Evolutionary conservation across 768 basidiomycete genomes (phyloP).

Genomic region (Omphalotus guepiniiformis): DNA sequence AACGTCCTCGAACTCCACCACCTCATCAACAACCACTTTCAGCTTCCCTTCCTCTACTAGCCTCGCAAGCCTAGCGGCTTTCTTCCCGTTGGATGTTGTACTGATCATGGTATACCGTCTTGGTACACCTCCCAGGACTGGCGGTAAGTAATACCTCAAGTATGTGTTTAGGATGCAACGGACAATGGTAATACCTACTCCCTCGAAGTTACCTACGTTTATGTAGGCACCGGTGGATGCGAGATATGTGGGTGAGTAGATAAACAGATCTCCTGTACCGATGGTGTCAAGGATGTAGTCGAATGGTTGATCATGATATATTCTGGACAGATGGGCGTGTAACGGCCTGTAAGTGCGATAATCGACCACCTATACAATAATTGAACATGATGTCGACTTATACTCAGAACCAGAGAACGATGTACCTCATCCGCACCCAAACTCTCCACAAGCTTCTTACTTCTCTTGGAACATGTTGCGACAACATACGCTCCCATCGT

Average conservation of each 20-base stretch:
- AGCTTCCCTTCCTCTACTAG: slow-evolving; percentile 11
- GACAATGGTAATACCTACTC: slow-evolving; percentile 6
- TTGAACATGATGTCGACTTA: too few species aligned
- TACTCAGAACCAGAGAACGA: too few species aligned
- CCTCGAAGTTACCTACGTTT: slow-evolving; percentile 15
- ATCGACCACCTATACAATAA: slow-evolving; percentile 11
- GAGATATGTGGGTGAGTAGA: slow-evolving; percentile 8
- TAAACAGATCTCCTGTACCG: slow-evolving; percentile 12
- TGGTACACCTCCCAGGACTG: slow-evolving; percentile 12
- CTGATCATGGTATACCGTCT: slow-evolving; percentile 11
- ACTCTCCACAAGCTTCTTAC: slow-evolving; percentile 4
- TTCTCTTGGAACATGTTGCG: slow-evolving; percentile 11
- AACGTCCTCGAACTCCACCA: slow-evolving; percentile 12
- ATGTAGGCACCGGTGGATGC: slow-evolving; percentile 6
- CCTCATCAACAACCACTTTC: slow-evolving; percentile 14
- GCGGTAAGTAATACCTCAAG: slow-evolving; percentile 2
- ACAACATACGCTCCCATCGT: slow-evolving; percentile 11
- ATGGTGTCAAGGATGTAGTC: slow-evolving; percentile 13
- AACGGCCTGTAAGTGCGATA: slow-evolving; percentile 11
- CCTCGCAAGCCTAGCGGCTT: slow-evolving; percentile 9
- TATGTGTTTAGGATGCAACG: slow-evolving; percentile 8
- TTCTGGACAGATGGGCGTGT: slow-evolving; percentile 6
- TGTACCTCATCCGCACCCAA: slow-evolving; percentile 14
- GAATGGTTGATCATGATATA: slow-evolving; percentile 8
- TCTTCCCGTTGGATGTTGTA: slow-evolving; percentile 12